Evolutionary conservation across 177 flowering plant species (phyloP).

Genomic region (Vitis hybrid): DNA sequence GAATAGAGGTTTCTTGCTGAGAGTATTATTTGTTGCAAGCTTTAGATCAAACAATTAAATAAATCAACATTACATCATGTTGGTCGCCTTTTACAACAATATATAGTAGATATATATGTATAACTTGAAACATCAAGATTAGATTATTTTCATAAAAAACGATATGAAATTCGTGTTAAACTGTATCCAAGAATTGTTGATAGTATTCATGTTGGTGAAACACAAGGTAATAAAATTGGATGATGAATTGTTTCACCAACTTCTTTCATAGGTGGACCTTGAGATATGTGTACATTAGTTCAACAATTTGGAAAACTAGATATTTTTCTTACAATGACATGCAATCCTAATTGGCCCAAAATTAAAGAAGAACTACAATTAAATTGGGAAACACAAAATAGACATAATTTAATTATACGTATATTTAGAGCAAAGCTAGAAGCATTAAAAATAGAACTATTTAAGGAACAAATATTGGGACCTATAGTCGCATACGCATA

Average conservation of each 20-base stretch:
- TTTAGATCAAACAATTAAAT: no score
- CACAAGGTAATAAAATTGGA: slow-evolving; percentile 1
- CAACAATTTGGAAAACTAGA: slow-evolving; percentile 19
- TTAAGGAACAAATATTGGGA: slow-evolving; percentile 14
- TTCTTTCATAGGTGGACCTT: slow-evolving; percentile 25
- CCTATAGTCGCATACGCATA: slow-evolving; percentile 14
- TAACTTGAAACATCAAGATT: no score
- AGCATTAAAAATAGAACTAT: slow-evolving; percentile 2
- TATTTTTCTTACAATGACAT: slow-evolving; percentile 26
- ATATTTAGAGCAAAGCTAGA: slow-evolving; percentile 22
- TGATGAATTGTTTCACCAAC: slow-evolving; percentile 18
- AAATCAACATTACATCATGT: no score
- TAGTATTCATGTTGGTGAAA: slow-evolving; percentile 1
- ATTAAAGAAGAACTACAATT: slow-evolving; percentile 9
- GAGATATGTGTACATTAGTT: slow-evolving; percentile 23
- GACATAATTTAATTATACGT: slow-evolving; percentile 13
- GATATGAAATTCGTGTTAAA: slow-evolving; percentile 3
- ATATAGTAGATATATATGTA: no score
- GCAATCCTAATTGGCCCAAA: slow-evolving; percentile 20
- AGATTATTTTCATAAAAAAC: no score
- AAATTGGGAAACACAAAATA: slow-evolving; percentile 5
- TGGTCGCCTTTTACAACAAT: no score
- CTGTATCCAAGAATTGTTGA: slow-evolving; percentile 10
- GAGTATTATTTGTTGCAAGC: no score
- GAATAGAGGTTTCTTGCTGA: no score